Percentiles rank a stretch among this genome's conserved stretches.
These are phyloP conservation scores for Ensete ventricosum DNA, from an alignment of 176 grass and related monocot species.

Conservation along the genomic window DNA sequence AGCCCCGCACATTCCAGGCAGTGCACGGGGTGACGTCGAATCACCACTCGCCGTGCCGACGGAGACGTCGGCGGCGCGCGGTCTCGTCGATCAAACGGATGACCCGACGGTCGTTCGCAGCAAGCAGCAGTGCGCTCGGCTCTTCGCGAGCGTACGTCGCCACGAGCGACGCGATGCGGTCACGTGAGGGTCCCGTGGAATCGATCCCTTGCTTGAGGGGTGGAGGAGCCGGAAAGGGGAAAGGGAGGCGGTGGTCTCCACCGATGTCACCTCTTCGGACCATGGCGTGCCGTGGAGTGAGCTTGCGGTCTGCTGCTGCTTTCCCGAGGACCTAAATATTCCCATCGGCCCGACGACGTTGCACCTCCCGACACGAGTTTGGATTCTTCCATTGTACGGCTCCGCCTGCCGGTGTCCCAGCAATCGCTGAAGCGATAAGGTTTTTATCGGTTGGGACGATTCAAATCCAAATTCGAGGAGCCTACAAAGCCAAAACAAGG, in stretches of 20 bases:
- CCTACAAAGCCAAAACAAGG: too few relatives aligned
- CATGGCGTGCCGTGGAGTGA: constrained; percentile 28
- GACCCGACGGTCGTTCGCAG: too few relatives aligned
- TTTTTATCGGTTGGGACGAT: too few relatives aligned
- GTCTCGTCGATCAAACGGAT: too few relatives aligned
- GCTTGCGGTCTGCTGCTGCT: constrained; percentile 44
- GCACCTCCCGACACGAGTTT: constrained; percentile 14
- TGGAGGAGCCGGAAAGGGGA: constrained; percentile 19
- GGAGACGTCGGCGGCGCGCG: too few relatives aligned
- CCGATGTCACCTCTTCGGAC: background rate
- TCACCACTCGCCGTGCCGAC: too few relatives aligned
- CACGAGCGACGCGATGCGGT: background rate
- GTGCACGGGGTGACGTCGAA: too few relatives aligned
- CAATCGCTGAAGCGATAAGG: background rate
- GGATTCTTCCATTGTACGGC: background rate
- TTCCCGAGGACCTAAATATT: constrained; percentile 57
- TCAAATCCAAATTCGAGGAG: too few relatives aligned
- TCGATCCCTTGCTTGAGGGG: constrained; percentile 76
- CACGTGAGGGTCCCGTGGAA: constrained; percentile 18
- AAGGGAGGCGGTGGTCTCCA: constrained; percentile 31
- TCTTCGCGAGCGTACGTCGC: too few relatives aligned
- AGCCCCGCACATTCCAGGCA: too few relatives aligned
- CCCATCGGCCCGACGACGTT: constrained; percentile 7
- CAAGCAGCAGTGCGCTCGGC: too few relatives aligned
- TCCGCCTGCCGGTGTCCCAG: background rate